Conservation (phyloP, 257 asterid genomes). For the Ophiorrhiza pumila region DNA sequence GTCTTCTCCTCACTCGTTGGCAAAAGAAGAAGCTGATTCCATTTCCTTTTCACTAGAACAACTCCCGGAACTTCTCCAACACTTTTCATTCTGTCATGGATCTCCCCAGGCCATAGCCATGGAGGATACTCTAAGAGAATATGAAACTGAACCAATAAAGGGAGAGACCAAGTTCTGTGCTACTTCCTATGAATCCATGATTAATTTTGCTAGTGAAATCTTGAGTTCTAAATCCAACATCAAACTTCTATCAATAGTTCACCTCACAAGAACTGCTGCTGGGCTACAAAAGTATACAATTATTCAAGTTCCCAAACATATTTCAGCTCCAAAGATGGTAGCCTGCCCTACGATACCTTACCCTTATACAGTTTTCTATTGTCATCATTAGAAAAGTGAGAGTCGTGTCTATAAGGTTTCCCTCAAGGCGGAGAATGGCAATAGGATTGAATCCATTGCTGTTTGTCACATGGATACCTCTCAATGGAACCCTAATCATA, state of each 20-base stretch:
- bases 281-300: conserved; percentile 46
- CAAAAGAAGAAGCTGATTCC: conserved; percentile 51
- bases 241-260: conserved; percentile 43
- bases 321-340: conserved; percentile 41
- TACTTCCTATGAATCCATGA: conserved; percentile 60
- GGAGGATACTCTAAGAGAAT: conserved; percentile 58
- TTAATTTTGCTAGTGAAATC: conserved; percentile 43
- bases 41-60: conserved; percentile 56
- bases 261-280: conserved; percentile 24
- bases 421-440: conserved; percentile 47
- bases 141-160: conserved; percentile 47
- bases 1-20: conserved; percentile 34
- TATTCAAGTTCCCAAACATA: conserved; percentile 28
- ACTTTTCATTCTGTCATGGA: conserved; percentile 41
- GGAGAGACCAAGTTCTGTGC: conserved; percentile 77
- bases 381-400: conserved; percentile 56
- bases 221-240: conserved; percentile 31
- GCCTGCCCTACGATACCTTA: conserved; percentile 80
- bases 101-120: conserved; percentile 71
- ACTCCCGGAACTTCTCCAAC: conserved; percentile 44
- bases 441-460: conserved; percentile 59
- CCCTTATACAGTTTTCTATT: conserved; percentile 59
- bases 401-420: conserved; percentile 49
- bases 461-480: conserved; percentile 90
- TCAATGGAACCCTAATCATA: conserved; percentile 59